Evolutionary conservation across 495 filamentous ascomycete genomes (phyloP).

Genomic region (Barbatosphaeria neglecta): DNA sequence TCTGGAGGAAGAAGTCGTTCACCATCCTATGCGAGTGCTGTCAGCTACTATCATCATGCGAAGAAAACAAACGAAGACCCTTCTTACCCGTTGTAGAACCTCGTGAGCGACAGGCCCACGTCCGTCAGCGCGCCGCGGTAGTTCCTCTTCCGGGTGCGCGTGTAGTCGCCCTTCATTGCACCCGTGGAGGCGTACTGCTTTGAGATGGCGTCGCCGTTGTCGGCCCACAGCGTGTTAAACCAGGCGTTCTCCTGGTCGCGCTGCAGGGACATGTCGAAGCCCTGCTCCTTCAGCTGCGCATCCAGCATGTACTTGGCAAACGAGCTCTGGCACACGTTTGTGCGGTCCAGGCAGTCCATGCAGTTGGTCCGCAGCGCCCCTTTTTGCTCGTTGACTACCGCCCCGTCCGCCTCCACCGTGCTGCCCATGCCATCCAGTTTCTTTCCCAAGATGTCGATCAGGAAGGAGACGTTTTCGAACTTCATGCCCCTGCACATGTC

Average conservation of each 20-base stretch:
- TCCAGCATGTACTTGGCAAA: constrained; percentile 69
- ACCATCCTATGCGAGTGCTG: constrained; percentile 83
- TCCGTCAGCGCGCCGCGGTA: constrained; percentile 90
- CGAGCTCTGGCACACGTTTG: constrained; percentile 85
- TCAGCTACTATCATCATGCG: too few relatives aligned
- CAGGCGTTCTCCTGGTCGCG: constrained; percentile 63
- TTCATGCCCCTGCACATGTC: constrained; percentile 86
- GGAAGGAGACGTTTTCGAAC: constrained; percentile 78
- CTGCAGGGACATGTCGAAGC: constrained; percentile 56
- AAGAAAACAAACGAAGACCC: constrained; percentile 20
- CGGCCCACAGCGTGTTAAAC: constrained; percentile 94
- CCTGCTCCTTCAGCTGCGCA: constrained; percentile 59
- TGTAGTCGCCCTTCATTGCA: constrained; percentile 91
- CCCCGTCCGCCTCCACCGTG: constrained; percentile 42
- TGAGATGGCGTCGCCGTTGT: constrained; percentile 74
- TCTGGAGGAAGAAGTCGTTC: constrained; percentile 91
- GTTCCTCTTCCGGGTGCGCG: constrained; percentile 77
- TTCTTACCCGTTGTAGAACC: constrained; percentile 48
- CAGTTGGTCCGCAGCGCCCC: constrained; percentile 85
- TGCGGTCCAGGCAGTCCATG: constrained; percentile 94
- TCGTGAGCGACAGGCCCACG: constrained; percentile 71
- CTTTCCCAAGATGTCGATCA: constrained; percentile 56
- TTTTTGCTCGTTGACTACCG: constrained; percentile 42
- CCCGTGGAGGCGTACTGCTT: constrained; percentile 78
- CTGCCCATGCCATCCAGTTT: constrained; percentile 55